Percentiles rank a stretch among this genome's conserved stretches.
Evolutionary conservation across 169 alveolate genomes (phyloP).

Genomic region (Cryptosporidium canis): DNA sequence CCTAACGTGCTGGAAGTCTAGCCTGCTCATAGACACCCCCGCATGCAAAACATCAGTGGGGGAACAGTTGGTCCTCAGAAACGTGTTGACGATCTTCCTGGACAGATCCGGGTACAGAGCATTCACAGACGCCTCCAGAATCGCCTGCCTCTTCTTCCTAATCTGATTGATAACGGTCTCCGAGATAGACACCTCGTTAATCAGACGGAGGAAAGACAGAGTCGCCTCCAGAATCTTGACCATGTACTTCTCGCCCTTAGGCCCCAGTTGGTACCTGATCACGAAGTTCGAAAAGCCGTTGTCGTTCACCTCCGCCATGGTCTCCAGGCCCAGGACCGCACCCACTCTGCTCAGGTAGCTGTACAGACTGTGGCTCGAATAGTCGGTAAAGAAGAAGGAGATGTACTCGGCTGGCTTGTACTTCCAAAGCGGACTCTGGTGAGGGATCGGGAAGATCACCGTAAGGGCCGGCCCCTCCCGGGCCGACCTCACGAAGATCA

Average conservation of each 20-base stretch:
- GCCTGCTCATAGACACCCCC: neutral
- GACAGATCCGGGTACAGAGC: neutral
- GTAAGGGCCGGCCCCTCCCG: neutral
- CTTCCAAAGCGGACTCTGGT: conserved; percentile 44
- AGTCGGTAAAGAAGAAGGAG: conserved; percentile 40
- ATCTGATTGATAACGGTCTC: conserved; percentile 34
- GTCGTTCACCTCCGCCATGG: conserved; percentile 19
- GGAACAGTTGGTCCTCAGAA: conserved; percentile 29
- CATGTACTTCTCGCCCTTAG: conserved; percentile 20
- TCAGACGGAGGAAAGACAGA: conserved; percentile 26
- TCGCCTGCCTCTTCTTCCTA: conserved; percentile 12
- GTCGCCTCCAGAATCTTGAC: conserved; percentile 24
- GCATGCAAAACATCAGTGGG: conserved; percentile 38
- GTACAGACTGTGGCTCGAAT: conserved; percentile 6
- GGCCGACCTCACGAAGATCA: conserved; percentile 2
- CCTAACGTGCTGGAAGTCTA: conserved; percentile 19
- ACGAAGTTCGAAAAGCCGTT: conserved; percentile 41
- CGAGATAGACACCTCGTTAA: conserved; percentile 34
- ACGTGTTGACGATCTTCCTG: neutral
- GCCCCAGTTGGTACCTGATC: neutral
- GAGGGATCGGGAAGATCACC: conserved; percentile 35
- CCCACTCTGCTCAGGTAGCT: neutral
- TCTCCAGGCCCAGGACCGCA: neutral
- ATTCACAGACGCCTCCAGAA: neutral
- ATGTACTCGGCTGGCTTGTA: conserved; percentile 42